phyloP scores from a whole-genome alignment of 805 yeast genomes.

The Cyberlindnera sargentensis region DNA sequence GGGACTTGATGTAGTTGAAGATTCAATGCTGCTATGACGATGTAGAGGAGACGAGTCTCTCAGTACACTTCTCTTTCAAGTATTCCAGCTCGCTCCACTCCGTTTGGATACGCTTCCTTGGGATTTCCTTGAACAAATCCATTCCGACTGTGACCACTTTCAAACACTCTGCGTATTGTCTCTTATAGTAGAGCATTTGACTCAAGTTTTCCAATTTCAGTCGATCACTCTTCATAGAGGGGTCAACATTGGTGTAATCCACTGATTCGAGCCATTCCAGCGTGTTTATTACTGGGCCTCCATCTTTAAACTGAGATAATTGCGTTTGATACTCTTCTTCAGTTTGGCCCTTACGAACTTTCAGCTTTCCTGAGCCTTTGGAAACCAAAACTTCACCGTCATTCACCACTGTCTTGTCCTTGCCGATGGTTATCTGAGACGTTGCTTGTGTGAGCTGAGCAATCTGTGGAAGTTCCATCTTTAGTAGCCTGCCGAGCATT shows the following conservation, averaged over 20 bases:
- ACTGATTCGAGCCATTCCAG: constrained; percentile 34
- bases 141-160: constrained; percentile 35
- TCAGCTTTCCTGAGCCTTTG: constrained; percentile 39
- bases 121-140: constrained; percentile 24
- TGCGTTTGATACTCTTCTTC: constrained; percentile 57
- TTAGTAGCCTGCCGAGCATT: neutral
- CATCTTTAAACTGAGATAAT: constrained; percentile 36
- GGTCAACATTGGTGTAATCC: constrained; percentile 22
- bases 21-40: neutral
- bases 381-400: constrained; percentile 36
- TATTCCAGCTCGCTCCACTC: constrained; percentile 45
- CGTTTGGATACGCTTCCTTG: constrained; percentile 37
- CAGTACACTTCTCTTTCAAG: constrained; percentile 34
- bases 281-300: constrained; percentile 55
- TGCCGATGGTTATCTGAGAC: neutral
- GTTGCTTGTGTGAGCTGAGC: neutral
- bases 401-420: constrained; percentile 17
- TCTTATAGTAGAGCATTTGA: constrained; percentile 53
- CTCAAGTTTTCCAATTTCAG: constrained; percentile 50
- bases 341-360: constrained; percentile 61
- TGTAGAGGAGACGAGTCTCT: constrained; percentile 15
- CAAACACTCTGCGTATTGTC: constrained; percentile 46
- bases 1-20: too few species aligned
- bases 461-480: neutral
- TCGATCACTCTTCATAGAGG: constrained; percentile 45